These are phyloP conservation scores for Raddia guianensis DNA, from an alignment of 176 grass and related monocot species.

Conservation along the genomic window DNA sequence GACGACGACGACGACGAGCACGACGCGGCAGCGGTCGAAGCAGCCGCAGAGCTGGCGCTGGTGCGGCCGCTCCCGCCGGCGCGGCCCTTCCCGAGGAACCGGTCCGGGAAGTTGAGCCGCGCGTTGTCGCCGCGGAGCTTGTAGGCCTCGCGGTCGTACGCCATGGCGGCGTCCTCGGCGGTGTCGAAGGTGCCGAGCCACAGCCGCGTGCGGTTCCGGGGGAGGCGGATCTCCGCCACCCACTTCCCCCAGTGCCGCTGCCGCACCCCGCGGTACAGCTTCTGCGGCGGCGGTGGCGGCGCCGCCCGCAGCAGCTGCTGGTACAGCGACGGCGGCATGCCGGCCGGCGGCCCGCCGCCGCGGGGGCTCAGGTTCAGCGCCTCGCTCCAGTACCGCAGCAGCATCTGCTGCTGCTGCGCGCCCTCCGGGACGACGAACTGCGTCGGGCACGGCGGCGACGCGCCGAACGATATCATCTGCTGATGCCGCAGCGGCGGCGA, in stretches of 20 bases:
- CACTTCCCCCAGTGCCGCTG: constrained; percentile 98
- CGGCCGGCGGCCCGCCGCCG: constrained; percentile 32
- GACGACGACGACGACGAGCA: constrained; percentile 54
- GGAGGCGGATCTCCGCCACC: constrained; percentile 96
- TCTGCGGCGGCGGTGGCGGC: constrained; percentile 43
- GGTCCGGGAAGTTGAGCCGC: constrained; percentile 88
- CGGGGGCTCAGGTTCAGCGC: constrained; percentile 86
- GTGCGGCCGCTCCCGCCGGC: constrained; percentile 51
- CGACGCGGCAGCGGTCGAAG: constrained; percentile 13
- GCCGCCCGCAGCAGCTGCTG: constrained; percentile 46
- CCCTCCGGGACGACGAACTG: constrained; percentile 45
- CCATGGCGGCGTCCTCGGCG: constrained; percentile 94
- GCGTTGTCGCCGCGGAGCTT: constrained; percentile 90
- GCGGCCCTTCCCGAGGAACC: constrained; percentile 68
- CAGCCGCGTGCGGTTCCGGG: constrained; percentile 77
- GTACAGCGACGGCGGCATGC: constrained; percentile 52
- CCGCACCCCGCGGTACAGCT: constrained; percentile 89
- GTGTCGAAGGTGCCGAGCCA: constrained; percentile 98
- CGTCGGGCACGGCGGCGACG: constrained; percentile 34
- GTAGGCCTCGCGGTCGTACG: constrained; percentile 90
- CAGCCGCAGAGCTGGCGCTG: constrained; percentile 20
- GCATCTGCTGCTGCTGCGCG: constrained; percentile 48
- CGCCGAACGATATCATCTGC: constrained; percentile 83
- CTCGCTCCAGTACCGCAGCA: constrained; percentile 76
- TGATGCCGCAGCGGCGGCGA: constrained; percentile 38